Evolutionary conservation across 1,139 yeast genomes (phyloP), one percentile per base, ranked within the genome.

Genomic region (Geotrichum australiense): DNA sequence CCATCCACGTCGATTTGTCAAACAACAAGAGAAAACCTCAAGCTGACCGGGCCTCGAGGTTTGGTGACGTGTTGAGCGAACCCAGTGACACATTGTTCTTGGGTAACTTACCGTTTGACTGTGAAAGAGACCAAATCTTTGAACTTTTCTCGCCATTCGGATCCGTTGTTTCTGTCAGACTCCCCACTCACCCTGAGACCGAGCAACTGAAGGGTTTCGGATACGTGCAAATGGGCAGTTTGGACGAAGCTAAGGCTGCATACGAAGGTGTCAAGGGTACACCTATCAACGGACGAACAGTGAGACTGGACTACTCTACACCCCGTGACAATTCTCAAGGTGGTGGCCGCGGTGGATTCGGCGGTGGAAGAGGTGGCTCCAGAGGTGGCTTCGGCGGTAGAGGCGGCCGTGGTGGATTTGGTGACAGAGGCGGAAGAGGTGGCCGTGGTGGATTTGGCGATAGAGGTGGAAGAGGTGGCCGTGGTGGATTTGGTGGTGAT

Each of bases 191-290:
- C 70, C 97, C 96, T 61, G 97, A 89, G 67, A 87, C 97, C 53
- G 94, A 87, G 65, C 96, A 89, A 70, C 94, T 95, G 66, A 91
- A 91, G 77, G 98, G 98, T 54, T 91, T 91, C 70, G 98, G 97
- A 54, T 91, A 91, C 68, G 95, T 91, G 48, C 97, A 91, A 71
- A 89, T 77, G 64, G 72, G 82, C 32, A 73, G 80, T 44, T 71
- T 83, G 52, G 97, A 89, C 40, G 95, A 86, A 63, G 97, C 98
- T 54, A 78, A 82, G 69, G 76, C 80, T 50, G 97, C 97, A 47
- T 70, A 84, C 53, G 89, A 82, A 53, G 89, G 83, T 47, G 69
- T 89, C 66, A 84, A 85, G 64, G 97, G 97, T 62, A 81, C 80
- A 65, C 76, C 79, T 70, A 73, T 91, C 57, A 89, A 79, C 55